These are phyloP conservation scores for Emergomyces orientalis DNA, from an alignment of 2,329 filamentous ascomycete species.

Conservation along the genomic window DNA sequence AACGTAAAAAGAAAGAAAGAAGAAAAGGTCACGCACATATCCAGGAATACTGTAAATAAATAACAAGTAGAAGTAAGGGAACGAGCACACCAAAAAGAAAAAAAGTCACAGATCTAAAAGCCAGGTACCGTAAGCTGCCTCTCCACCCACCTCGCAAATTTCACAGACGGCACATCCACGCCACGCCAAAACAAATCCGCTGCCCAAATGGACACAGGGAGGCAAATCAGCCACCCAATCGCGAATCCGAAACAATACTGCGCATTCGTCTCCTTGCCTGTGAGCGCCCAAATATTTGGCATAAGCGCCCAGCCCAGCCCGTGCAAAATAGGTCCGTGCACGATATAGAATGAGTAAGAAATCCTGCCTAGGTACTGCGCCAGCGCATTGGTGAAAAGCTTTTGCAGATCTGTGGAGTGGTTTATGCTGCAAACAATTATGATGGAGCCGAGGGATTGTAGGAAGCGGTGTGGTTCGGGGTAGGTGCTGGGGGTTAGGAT, in stretches of 20 bases:
- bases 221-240: conserved; percentile 32
- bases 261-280: conserved; percentile 32
- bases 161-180: conserved; percentile 45
- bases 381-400: conserved; percentile 31
- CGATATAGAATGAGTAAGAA: conserved; percentile 40
- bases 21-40: background rate
- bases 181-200: conserved; percentile 52
- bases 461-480: conserved; percentile 36
- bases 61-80: too few relatives aligned
- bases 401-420: conserved; percentile 32
- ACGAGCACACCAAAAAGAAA: conserved; percentile 5
- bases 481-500: conserved; percentile 33
- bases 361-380: conserved; percentile 41
- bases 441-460: conserved; percentile 35
- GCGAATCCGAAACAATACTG: conserved; percentile 34
- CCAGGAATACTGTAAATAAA: too few relatives aligned
- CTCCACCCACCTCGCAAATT: conserved; percentile 44
- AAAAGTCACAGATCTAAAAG: conserved; percentile 9
- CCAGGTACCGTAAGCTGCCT: conserved; percentile 20
- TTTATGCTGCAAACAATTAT: conserved; percentile 37
- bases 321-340: conserved; percentile 39
- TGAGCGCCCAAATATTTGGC: conserved; percentile 33
- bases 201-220: conserved; percentile 42
- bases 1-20: background rate
- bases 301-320: conserved; percentile 37